Percentiles rank a stretch among this genome's conserved stretches.
Conservation (phyloP, 441 rosid species). For the Populus hybrid region DNA sequence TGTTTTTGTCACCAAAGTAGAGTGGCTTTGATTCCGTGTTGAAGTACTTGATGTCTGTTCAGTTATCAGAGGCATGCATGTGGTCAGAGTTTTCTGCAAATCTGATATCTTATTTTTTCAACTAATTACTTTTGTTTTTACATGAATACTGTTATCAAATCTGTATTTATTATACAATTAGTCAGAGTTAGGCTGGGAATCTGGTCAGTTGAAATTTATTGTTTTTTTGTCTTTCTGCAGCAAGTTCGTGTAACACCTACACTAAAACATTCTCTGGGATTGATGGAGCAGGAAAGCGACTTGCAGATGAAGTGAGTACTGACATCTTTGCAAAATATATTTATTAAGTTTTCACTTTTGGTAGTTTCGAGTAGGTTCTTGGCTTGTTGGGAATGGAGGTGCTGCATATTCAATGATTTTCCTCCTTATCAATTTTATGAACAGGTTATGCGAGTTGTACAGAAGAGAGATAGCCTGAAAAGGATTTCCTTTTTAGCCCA, state of each 20-base stretch:
- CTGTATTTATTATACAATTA: background rate
- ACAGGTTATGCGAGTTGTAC: slow-evolving; percentile 68
- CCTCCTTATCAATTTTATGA: slow-evolving; percentile 13
- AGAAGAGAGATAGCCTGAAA: slow-evolving; percentile 60
- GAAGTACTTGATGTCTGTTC: background rate
- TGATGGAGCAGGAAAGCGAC: slow-evolving; percentile 85
- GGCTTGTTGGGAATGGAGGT: background rate
- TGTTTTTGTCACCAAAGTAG: background rate
- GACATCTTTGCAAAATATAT: slow-evolving; percentile 13
- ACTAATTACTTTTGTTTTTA: background rate
- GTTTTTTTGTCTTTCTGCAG: slow-evolving; percentile 36
- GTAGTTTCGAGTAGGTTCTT: background rate
- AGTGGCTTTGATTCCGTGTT: background rate
- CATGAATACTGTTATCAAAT: background rate
- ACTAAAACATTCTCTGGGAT: slow-evolving; percentile 79
- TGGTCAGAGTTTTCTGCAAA: background rate
- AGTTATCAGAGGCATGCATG: background rate
- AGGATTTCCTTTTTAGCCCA: slow-evolving; percentile 90
- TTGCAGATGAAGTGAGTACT: slow-evolving; percentile 81
- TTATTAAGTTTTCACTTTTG: background rate
- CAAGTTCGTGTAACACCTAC: slow-evolving; percentile 74
- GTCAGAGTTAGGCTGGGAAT: background rate
- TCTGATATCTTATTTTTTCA: background rate
- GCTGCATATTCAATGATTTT: slow-evolving; percentile 12
- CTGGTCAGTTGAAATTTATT: slow-evolving; percentile 4